Base-by-base conservation (phyloP, 768 basidiomycete genomes). In the Exsudoporus frostii region DNA sequence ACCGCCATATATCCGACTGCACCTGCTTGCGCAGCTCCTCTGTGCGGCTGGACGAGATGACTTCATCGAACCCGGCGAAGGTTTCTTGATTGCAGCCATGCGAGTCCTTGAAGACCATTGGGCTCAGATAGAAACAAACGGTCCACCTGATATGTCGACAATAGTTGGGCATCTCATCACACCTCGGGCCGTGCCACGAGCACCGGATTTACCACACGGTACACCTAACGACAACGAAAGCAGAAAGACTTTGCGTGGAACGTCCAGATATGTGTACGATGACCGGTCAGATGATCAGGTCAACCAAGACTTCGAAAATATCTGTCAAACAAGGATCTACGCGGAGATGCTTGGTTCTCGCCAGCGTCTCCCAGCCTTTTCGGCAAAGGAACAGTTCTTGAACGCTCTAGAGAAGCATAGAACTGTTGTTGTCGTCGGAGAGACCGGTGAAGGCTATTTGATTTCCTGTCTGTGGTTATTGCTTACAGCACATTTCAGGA, bases 401-500 rank as follows among this genome's bases (percentile, higher is more conserved):
- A 50, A 72, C 14, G 64, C 76, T 20, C 71, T 97, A 9, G 74
- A 80, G 34, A 70, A 64, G 10, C 82, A 82, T 59, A 75, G 85
- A 44, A 89, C 87, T 4, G 79, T 94, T 1, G 80, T 98, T 0
- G 86, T 97, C 0, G 88, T 95, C 5, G 95, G 95, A 40, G 94
- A 96, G 71, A 93, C 91, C 46, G 90, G 89, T 88, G 33, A 58
- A 73, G 45, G 10, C 17, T 15, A 39, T 25, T 45, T 37, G 34
- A 41, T 40, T 45, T 13, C 37, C 7, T 19, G 7, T 20, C 15
- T 15, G 19, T 20, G 22, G 2, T 20, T 33, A 3, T 48, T 29
- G 27, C 47, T 66, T 19, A 63, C 30, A 24, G 22, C 19, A 30
- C 27, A 32, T 20, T 36, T 54, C 63, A 80, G 89, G 94, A 45